Evolutionary conservation across 148 eudicot genomes (phyloP).

Genomic region (Camellia granthamiana): DNA sequence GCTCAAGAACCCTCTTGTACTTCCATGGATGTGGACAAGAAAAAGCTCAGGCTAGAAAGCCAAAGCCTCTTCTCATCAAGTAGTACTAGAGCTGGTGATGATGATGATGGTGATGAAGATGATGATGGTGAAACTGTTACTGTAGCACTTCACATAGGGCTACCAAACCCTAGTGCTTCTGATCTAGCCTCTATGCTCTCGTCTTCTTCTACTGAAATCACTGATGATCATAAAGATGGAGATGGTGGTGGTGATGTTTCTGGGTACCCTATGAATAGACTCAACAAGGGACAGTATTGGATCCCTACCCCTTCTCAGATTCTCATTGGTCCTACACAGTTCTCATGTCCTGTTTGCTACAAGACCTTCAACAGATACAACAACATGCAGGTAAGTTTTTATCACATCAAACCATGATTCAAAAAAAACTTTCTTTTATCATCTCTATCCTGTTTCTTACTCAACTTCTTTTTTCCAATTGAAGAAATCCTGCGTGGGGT

Average conservation of each 20-base stretch:
- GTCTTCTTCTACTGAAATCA: conserved; percentile 19
- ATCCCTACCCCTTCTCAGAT: conserved; percentile 97
- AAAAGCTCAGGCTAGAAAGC: conserved; percentile 2
- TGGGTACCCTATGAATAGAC: conserved; percentile 44
- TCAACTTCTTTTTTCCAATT: neutral
- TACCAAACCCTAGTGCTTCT: conserved; percentile 87
- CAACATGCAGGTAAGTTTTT: conserved; percentile 75
- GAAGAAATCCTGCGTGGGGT: no score
- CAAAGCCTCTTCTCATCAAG: neutral
- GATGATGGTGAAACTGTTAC: conserved; percentile 48
- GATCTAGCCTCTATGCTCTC: conserved; percentile 49
- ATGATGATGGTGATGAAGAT: conserved; percentile 22
- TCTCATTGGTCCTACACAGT: conserved; percentile 92
- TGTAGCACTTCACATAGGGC: conserved; percentile 81
- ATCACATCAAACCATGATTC: neutral
- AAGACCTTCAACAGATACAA: conserved; percentile 96
- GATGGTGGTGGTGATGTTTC: conserved; percentile 22
- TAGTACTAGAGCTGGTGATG: conserved; percentile 10
- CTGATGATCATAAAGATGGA: conserved; percentile 9
- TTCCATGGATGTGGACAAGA: conserved; percentile 21
- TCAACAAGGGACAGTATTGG: conserved; percentile 90
- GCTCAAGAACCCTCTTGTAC: conserved; percentile 16
- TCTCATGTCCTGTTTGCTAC: conserved; percentile 90
- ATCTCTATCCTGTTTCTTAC: neutral
- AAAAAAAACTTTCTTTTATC: neutral